A percentile compares a stretch with the other conserved stretches of the same genome.
These are phyloP conservation scores for Ceratocystis diversiconidia DNA, from an alignment of 2,329 filamentous ascomycete genomes.

Conservation along the genomic window DNA sequence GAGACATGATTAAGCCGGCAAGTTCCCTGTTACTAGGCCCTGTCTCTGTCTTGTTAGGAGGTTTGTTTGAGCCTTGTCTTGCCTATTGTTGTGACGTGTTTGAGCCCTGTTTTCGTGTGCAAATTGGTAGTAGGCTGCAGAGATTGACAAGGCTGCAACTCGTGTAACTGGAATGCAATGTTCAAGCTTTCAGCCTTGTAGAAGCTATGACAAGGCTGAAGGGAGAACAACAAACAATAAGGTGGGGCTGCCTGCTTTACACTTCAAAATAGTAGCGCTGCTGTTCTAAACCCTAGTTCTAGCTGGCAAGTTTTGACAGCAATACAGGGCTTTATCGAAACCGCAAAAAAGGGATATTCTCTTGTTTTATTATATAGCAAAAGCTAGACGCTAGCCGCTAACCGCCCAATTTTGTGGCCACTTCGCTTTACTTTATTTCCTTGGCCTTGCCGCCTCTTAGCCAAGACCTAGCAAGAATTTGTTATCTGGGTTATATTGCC, in stretches of 20 bases:
- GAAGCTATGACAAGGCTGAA: conserved; percentile 1
- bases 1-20: conserved; percentile 27
- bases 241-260: neutral
- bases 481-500: neutral
- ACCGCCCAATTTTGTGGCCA: no score
- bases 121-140: neutral
- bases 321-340: no score
- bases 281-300: no score
- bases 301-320: no score
- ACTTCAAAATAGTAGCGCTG: neutral
- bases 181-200: neutral
- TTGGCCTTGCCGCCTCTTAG: neutral
- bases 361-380: no score
- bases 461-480: neutral
- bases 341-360: no score
- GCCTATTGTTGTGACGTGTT: no score
- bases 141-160: neutral
- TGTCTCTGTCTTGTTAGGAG: neutral
- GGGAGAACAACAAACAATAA: neutral
- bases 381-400: no score
- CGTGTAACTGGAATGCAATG: neutral
- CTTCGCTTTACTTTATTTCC: no score
- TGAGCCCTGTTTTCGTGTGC: neutral
- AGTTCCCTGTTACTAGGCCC: no score
- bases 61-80: neutral